Evolutionary conservation across 2,329 filamentous ascomycete genomes (phyloP).

Genomic region (Trichophyton simii): DNA sequence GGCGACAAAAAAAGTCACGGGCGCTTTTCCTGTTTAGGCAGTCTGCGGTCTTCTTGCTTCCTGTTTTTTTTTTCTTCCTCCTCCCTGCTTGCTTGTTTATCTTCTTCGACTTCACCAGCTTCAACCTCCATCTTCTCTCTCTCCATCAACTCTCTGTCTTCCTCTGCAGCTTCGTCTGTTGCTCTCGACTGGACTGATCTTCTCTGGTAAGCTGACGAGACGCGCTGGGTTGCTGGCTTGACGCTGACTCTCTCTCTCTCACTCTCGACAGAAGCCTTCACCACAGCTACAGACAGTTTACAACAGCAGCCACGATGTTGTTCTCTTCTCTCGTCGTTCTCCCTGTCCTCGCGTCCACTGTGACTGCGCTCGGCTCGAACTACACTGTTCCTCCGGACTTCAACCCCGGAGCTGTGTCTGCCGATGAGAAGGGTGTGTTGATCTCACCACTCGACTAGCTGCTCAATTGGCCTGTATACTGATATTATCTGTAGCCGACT

Average conservation of each 20-base stretch:
- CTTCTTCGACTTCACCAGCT: neutral
- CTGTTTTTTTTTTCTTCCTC: neutral
- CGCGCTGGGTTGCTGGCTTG: neutral
- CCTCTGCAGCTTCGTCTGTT: neutral
- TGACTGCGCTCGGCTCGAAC: conserved; percentile 29
- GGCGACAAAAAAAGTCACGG: neutral
- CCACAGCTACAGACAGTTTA: neutral
- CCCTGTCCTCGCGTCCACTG: conserved; percentile 34
- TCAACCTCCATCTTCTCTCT: neutral
- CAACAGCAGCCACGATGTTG: conserved; percentile 21
- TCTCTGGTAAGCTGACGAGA: neutral
- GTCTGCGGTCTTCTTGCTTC: neutral
- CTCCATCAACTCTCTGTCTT: neutral
- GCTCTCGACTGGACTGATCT: neutral
- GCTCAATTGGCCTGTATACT: conserved; percentile 1
- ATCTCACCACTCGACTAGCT: neutral
- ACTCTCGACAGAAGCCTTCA: neutral
- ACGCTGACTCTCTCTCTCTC: neutral
- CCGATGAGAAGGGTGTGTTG: conserved; percentile 22
- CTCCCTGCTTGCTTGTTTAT: neutral
- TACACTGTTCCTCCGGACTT: conserved; percentile 30
- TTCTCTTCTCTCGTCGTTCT: conserved; percentile 35
- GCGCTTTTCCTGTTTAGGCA: conserved; percentile 1
- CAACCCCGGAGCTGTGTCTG: conserved; percentile 30
- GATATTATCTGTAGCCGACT: conserved; percentile 29